Percentiles rank a stretch among this genome's conserved stretches.
phyloP scores from a whole-genome alignment of 2,329 filamentous ascomycete species.

The Zasmidium angulare region DNA sequence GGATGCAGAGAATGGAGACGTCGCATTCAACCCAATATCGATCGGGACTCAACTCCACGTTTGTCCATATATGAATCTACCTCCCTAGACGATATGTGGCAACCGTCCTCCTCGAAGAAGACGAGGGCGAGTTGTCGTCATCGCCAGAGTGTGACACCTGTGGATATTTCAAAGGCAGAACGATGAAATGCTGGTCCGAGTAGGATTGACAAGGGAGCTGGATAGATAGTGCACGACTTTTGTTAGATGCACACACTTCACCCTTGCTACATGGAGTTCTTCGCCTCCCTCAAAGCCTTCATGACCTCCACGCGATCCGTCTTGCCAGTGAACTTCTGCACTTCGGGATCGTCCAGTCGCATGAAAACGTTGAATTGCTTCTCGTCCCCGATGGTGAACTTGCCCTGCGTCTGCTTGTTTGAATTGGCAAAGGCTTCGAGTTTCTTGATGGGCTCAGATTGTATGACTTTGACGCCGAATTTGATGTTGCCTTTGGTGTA shows the following conservation, averaged over 20 bases:
- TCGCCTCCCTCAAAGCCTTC: slow-evolving; percentile 82
- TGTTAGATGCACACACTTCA: no score
- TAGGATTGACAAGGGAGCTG: not conserved
- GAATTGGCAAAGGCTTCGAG: slow-evolving; percentile 73
- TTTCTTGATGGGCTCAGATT: slow-evolving; percentile 73
- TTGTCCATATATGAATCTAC: no score
- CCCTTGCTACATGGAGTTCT: slow-evolving; percentile 64
- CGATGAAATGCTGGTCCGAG: not conserved
- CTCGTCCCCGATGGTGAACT: slow-evolving; percentile 95
- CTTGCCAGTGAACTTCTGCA: slow-evolving; percentile 81
- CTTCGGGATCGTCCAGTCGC: slow-evolving; percentile 76
- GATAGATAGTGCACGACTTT: no score
- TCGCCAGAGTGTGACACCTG: no score
- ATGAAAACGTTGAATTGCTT: slow-evolving; percentile 99
- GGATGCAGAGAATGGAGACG: no score
- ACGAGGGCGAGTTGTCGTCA: no score
- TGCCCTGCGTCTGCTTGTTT: slow-evolving; percentile 87
- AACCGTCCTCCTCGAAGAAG: no score
- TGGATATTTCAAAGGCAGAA: no score
- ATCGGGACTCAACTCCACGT: no score
- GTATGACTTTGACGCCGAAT: slow-evolving; percentile 75
- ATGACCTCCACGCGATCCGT: slow-evolving; percentile 81
- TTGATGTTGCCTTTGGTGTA: slow-evolving; percentile 97
- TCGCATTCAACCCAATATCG: no score
- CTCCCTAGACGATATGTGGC: no score